Percentiles rank a stretch among this genome's conserved stretches.
phyloP scores from a whole-genome alignment of 2,329 filamentous ascomycete species.

The Ascosphaera aggregata region DNA sequence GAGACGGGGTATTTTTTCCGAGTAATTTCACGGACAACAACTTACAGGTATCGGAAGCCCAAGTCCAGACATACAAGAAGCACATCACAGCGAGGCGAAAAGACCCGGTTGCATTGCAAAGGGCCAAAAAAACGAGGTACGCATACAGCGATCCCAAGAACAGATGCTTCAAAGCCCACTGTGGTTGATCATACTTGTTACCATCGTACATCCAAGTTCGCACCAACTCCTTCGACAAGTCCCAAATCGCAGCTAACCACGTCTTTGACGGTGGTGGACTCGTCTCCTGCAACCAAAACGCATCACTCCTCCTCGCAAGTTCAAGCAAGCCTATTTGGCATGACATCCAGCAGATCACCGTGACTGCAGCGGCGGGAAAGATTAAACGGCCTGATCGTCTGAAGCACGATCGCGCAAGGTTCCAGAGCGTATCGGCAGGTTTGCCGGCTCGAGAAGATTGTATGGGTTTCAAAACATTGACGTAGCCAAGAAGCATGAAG shows the following conservation, averaged over 20 bases:
- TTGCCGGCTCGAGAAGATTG: slow-evolving; percentile 30
- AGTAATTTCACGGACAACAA: not conserved
- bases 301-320: slow-evolving; percentile 31
- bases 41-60: slow-evolving; percentile 15
- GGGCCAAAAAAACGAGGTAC: slow-evolving; percentile 29
- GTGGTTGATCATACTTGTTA: slow-evolving; percentile 33
- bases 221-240: slow-evolving; percentile 23
- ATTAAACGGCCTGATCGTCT: slow-evolving; percentile 34
- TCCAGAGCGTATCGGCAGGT: slow-evolving; percentile 27
- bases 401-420: slow-evolving; percentile 33
- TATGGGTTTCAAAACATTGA: slow-evolving; percentile 38
- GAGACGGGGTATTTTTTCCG: not conserved
- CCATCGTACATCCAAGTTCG: slow-evolving; percentile 28
- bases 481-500: slow-evolving; percentile 40
- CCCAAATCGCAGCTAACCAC: slow-evolving; percentile 20
- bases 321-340: slow-evolving; percentile 34
- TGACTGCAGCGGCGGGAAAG: slow-evolving; percentile 32
- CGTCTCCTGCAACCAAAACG: slow-evolving; percentile 33
- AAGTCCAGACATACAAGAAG: slow-evolving; percentile 24
- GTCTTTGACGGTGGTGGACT: slow-evolving; percentile 21
- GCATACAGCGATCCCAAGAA: slow-evolving; percentile 31
- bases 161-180: slow-evolving; percentile 34
- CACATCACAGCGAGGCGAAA: slow-evolving; percentile 27
- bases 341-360: slow-evolving; percentile 30
- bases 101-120: slow-evolving; percentile 24